These are phyloP conservation scores for Camellia sinensis DNA, from an alignment of 148 eudicot species.

Conservation along the genomic window DNA sequence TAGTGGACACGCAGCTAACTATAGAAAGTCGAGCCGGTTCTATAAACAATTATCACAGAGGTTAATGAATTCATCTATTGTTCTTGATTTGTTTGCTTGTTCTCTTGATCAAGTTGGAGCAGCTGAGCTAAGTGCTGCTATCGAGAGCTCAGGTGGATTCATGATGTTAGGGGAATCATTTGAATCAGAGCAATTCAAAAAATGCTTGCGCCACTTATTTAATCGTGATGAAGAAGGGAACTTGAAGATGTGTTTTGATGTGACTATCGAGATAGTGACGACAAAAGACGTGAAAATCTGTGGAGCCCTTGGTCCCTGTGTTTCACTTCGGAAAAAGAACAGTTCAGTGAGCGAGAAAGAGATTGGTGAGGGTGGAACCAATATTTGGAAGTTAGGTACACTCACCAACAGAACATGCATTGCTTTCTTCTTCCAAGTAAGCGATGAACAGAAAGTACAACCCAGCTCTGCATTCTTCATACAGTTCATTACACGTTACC, in stretches of 20 bases:
- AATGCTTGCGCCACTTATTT: constrained; percentile 72
- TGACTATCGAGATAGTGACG: constrained; percentile 78
- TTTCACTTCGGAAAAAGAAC: constrained; percentile 61
- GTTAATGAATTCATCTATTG: constrained; percentile 61
- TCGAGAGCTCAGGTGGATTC: constrained; percentile 87
- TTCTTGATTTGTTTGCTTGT: constrained; percentile 95
- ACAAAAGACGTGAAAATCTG: constrained; percentile 75
- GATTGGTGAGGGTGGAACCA: constrained; percentile 81
- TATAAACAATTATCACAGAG: constrained; percentile 62
- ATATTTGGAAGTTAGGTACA: constrained; percentile 75
- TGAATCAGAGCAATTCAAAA: constrained; percentile 76
- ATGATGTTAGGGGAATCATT: constrained; percentile 86
- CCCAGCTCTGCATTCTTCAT: constrained; percentile 86
- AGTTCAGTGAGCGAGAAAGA: constrained; percentile 62
- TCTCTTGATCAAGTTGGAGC: constrained; percentile 98
- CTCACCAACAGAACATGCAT: constrained; percentile 74
- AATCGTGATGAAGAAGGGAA: constrained; percentile 61
- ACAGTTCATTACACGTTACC: constrained; percentile 84
- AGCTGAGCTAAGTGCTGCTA: constrained; percentile 69
- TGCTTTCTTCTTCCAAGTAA: constrained; percentile 81
- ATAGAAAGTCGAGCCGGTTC: constrained; percentile 55
- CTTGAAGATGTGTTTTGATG: constrained; percentile 81
- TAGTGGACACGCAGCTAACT: constrained; percentile 57
- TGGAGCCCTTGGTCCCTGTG: constrained; percentile 96
- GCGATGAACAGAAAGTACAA: constrained; percentile 55